These are phyloP conservation scores for Piedraia hortae DNA, from an alignment of 2,329 filamentous ascomycete species.

Conservation along the genomic window DNA sequence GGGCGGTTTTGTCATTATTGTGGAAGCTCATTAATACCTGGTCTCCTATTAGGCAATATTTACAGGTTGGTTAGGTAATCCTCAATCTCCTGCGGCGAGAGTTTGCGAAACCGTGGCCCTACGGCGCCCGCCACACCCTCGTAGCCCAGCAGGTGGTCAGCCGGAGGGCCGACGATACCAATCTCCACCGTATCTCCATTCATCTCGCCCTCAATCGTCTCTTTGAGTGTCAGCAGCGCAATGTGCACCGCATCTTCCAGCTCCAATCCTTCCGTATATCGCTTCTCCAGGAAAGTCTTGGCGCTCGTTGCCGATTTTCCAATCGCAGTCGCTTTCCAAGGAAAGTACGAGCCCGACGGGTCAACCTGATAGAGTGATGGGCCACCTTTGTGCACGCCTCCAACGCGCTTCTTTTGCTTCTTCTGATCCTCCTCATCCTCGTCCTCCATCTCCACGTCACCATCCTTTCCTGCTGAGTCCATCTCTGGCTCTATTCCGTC, in stretches of 20 bases:
- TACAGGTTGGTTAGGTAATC: constrained; percentile 97
- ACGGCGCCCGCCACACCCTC: constrained; percentile 67
- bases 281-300: constrained; percentile 97
- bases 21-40: too few species aligned
- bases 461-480: constrained; percentile 33
- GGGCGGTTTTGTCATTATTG: too few species aligned
- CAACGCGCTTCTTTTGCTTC: constrained; percentile 61
- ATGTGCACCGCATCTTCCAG: constrained; percentile 97
- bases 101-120: constrained; percentile 73
- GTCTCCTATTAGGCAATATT: too few species aligned
- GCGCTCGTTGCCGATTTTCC: constrained; percentile 95
- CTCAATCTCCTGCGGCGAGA: constrained; percentile 94
- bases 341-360: constrained; percentile 95
- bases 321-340: constrained; percentile 97
- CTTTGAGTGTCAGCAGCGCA: constrained; percentile 85
- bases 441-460: constrained; percentile 16
- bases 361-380: constrained; percentile 97
- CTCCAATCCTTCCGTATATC: constrained; percentile 91
- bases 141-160: constrained; percentile 72
- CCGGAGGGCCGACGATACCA: constrained; percentile 89
- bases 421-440: constrained; percentile 34
- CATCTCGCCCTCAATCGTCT: constrained; percentile 39
- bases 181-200: constrained; percentile 14
- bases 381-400: constrained; percentile 80
- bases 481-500: constrained; percentile 78